Evolutionary conservation across 2,329 filamentous ascomycete species (phyloP), one percentile per base, ranked within the genome.

Genomic region (Bipolaris cookei): DNA sequence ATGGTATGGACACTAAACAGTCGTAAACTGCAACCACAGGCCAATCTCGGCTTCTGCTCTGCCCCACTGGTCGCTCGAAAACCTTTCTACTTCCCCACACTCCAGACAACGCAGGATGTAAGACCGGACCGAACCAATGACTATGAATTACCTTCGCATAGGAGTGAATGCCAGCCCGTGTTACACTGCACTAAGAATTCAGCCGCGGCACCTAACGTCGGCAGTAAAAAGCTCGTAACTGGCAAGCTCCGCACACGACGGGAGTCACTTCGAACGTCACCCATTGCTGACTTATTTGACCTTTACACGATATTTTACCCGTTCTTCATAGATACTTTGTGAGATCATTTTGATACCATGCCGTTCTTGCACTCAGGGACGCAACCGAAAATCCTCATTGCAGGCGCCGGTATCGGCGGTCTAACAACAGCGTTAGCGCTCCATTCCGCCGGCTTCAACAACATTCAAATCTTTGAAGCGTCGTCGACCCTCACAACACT

Each of bases 341-440:
- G 2, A 30, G 10, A 35, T 20, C n/a, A 11, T n/a, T 16, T 20
- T 13, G 7, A 44, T 16, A 38, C 18, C 21, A 39, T 60, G 50
- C 56, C 37, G 13, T 70, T 71, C 63, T 61, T 67, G 10, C 64
- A 59, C 30, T 54, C 69, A 16, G 57, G 55, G 39, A 44, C 56
- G 7, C 66, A 70, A 32, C 68, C 69, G 11, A 71, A 65, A 43
- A 69, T 72, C 35, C 49, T 69, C 41, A 69, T 72, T 37, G 67
- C 60, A 28, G 70, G 70, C 16, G 66, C 68, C 87, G 89, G 90
- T 60, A 93, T 94, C 88, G 90, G 90, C 51, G 90, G 90, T 32
- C 79, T 93, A 34, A 85, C 88, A 54, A 83, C 82, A 35, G 89
- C 90, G 6, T 82, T 93, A 38, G 84, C 89, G 13, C 82, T 93